Percentiles rank a stretch among this genome's conserved stretches.
Conservation (phyloP, 73 alveolate genomes). For the Symbiodinium pilosum region DNA sequence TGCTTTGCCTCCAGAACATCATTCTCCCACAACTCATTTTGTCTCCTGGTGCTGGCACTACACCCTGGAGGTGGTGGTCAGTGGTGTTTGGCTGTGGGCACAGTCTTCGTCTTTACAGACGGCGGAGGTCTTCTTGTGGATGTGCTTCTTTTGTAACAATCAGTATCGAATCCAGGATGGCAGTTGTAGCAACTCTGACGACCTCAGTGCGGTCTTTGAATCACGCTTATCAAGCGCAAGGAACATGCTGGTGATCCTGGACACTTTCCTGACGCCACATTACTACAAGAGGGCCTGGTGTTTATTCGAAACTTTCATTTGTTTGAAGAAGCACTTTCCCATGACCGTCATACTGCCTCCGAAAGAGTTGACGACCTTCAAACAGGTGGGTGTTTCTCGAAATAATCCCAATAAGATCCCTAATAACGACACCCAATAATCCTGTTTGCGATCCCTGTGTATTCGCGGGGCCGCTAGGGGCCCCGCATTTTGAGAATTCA, state of each 20-base stretch:
- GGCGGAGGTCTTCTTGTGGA: conserved; percentile 22
- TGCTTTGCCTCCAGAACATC: neutral
- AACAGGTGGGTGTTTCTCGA: neutral
- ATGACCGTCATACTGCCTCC: conserved; percentile 4
- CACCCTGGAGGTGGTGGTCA: neutral
- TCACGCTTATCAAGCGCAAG: neutral
- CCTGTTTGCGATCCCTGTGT: neutral
- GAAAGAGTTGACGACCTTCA: neutral
- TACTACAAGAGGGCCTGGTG: conserved; percentile 49
- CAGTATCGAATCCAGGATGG: conserved; percentile 13
- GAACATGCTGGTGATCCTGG: conserved; percentile 38
- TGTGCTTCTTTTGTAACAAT: conserved; percentile 82
- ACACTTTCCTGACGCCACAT: neutral
- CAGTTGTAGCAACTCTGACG: neutral
- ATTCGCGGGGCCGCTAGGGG: too few species aligned
- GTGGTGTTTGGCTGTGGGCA: conserved; percentile 11
- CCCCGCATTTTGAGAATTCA: too few species aligned
- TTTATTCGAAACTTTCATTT: conserved; percentile 21
- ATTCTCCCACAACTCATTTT: conserved; percentile 6
- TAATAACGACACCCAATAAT: neutral
- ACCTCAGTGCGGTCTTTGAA: conserved; percentile 18
- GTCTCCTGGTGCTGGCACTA: conserved; percentile 80
- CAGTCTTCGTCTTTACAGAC: neutral
- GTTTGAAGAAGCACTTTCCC: neutral
- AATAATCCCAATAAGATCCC: neutral